These are phyloP conservation scores for Blastobotrys petasosporus DNA, from an alignment of 1,139 yeast genomes.

Conservation along the genomic window DNA sequence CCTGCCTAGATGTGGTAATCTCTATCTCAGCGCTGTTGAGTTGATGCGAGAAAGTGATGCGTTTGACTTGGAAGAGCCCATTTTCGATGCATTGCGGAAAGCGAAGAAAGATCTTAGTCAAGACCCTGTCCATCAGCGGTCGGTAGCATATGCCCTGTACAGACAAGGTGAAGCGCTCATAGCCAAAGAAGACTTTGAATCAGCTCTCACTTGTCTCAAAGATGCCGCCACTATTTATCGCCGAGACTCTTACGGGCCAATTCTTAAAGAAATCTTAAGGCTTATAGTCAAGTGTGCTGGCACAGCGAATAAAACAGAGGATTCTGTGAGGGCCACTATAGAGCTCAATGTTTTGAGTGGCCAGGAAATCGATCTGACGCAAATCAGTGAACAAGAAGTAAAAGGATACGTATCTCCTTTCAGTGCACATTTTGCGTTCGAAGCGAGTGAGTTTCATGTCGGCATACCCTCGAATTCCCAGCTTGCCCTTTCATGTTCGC, in stretches of 20 bases:
- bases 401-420: constrained; percentile 14
- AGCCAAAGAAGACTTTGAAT: constrained; percentile 31
- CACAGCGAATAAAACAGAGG: constrained; percentile 12
- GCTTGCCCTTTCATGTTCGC: constrained; percentile 16
- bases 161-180: constrained; percentile 46
- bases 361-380: constrained; percentile 1
- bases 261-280: constrained; percentile 19
- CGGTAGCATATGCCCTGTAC: constrained; percentile 42
- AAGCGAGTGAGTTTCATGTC: constrained; percentile 20
- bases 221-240: constrained; percentile 25
- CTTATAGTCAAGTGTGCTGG: constrained; percentile 19
- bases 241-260: constrained; percentile 24
- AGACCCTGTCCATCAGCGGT: constrained; percentile 22
- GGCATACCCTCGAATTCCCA: constrained; percentile 24
- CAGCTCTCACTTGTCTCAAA: constrained; percentile 34
- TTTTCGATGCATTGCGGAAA: constrained; percentile 25
- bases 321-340: constrained; percentile 19
- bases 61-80: constrained; percentile 21
- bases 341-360: constrained; percentile 14
- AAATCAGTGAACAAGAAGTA: constrained; percentile 1
- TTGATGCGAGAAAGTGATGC: constrained; percentile 12
- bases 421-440: constrained; percentile 21
- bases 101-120: constrained; percentile 22
- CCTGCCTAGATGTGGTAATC: constrained; percentile 45
- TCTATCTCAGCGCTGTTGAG: constrained; percentile 40